Conservation (phyloP, 371 early-diverging fungal genomes). For the Mucor plumbeus region DNA sequence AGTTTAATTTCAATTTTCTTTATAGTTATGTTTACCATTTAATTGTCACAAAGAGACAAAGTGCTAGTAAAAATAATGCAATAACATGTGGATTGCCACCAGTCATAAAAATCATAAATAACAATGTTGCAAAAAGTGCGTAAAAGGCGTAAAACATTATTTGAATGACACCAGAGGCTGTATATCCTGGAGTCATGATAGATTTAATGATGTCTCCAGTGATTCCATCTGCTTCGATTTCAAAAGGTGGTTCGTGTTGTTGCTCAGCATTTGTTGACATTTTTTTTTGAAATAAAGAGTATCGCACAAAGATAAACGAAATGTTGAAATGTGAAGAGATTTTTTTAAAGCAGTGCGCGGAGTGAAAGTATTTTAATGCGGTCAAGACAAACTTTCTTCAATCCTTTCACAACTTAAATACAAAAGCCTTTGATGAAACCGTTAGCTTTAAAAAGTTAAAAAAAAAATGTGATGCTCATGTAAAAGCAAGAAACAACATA, state of each 20-base stretch:
- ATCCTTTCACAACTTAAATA: too few relatives aligned
- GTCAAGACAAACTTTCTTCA: too few relatives aligned
- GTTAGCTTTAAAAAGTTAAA: too few relatives aligned
- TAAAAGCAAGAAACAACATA: too few relatives aligned
- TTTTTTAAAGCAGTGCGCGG: too few relatives aligned
- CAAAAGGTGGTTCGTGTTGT: not conserved
- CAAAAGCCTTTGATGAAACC: too few relatives aligned
- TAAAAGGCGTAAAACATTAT: slow-evolving; percentile 66
- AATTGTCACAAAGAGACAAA: slow-evolving; percentile 58
- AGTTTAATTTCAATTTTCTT: not conserved
- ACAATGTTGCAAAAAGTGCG: slow-evolving; percentile 57
- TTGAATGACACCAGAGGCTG: slow-evolving; percentile 52
- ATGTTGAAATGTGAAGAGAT: not conserved
- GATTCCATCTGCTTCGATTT: slow-evolving; percentile 29
- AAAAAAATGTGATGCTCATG: too few relatives aligned
- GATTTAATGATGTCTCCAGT: slow-evolving; percentile 49
- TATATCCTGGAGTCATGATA: slow-evolving; percentile 68
- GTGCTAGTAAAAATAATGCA: slow-evolving; percentile 53
- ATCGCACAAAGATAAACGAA: not conserved
- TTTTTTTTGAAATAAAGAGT: not conserved
- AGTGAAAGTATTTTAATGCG: too few relatives aligned
- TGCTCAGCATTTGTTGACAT: slow-evolving; percentile 1
- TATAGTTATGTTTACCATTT: slow-evolving; percentile 49
- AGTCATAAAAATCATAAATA: slow-evolving; percentile 47
- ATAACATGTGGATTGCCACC: slow-evolving; percentile 60